Percentiles rank a stretch among this genome's conserved stretches.
phyloP scores from a whole-genome alignment of 1,284 basidiomycete species.

The Dichomitus squalens region DNA sequence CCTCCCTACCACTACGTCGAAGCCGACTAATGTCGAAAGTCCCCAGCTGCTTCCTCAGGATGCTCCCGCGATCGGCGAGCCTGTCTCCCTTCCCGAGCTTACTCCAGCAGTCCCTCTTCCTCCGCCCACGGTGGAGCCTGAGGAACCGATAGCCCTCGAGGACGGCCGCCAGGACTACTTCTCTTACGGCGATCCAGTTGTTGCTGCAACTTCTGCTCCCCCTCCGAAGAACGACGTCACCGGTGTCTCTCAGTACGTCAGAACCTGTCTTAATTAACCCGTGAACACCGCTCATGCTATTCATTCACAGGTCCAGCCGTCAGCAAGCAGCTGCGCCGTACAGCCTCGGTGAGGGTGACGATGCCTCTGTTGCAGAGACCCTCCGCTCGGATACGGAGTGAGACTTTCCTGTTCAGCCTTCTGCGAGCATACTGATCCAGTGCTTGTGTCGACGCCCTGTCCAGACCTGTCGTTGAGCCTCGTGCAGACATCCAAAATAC shows the following conservation, averaged over 20 bases:
- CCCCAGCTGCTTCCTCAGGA: constrained; percentile 14
- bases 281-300: neutral
- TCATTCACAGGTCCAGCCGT: constrained; percentile 17
- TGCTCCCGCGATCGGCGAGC: neutral
- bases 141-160: constrained; percentile 4
- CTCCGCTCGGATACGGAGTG: constrained; percentile 30
- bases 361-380: constrained; percentile 20
- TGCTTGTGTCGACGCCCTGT: too few relatives aligned
- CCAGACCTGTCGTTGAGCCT: too few relatives aligned
- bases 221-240: constrained; percentile 41
- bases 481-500: too few relatives aligned
- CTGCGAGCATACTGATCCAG: too few relatives aligned
- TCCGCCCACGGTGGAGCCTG: constrained; percentile 8
- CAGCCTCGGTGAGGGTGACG: constrained; percentile 30
- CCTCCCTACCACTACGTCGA: constrained; percentile 2
- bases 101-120: neutral
- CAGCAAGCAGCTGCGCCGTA: constrained; percentile 29
- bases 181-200: constrained; percentile 24
- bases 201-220: constrained; percentile 5
- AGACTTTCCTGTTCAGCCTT: constrained; percentile 5
- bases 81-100: too few relatives aligned
- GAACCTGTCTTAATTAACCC: too few relatives aligned
- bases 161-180: constrained; percentile 26
- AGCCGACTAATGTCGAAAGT: constrained; percentile 7
- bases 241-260: constrained; percentile 28